Evolutionary conservation across 345 rosid genomes (phyloP), one percentile per base, ranked within the genome.

Genomic region (Dipteronia sinensis): DNA sequence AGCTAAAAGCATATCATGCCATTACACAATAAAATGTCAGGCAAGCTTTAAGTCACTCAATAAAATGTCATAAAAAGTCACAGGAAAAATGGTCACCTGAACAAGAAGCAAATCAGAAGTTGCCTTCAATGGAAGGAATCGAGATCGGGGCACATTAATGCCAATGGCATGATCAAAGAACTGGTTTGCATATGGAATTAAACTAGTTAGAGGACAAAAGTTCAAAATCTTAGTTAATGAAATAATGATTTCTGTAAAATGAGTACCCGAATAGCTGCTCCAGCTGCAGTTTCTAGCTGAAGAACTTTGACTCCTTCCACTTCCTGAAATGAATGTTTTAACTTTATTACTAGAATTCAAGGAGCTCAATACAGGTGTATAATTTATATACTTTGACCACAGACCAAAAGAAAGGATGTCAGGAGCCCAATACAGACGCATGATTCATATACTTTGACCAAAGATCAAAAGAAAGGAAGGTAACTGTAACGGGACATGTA

Each of bases 241-340:
- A 44, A 66, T 6, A 31, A 58, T 61, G 34, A 77, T 16, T 51
- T 29, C n/a, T 2, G 47, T 25, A 49, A 19, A 38, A 59, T 38
- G 31, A 78, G 25, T 88, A 93, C 99, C 98, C 81, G 90, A 72
- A 93, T 91, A 63, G 98, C 97, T 55, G 97, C 99, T 81, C 97
- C 99, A 86, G 97, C 97, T 2, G 97, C 97, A 75, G 98, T 96
- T 89, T 96, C 97, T 72, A 96, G 83, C 89, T 96, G 98, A 89
- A 96, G 97, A 84, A 96, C 94, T 88, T 94, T 90, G 86, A 94
- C 73, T 76, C 98, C 99, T 78, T 92, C 97, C 16, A 96, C 98
- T 84, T 96, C 99, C 99, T 96, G 85, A 65, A 87, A 46, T 63
- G 0, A 63, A 51, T 62, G 16, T 72, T 34, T 34, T 61, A 42